These are phyloP conservation scores for Helianthus tuberosus DNA, from an alignment of 129 eudicot species.

Conservation along the genomic window DNA sequence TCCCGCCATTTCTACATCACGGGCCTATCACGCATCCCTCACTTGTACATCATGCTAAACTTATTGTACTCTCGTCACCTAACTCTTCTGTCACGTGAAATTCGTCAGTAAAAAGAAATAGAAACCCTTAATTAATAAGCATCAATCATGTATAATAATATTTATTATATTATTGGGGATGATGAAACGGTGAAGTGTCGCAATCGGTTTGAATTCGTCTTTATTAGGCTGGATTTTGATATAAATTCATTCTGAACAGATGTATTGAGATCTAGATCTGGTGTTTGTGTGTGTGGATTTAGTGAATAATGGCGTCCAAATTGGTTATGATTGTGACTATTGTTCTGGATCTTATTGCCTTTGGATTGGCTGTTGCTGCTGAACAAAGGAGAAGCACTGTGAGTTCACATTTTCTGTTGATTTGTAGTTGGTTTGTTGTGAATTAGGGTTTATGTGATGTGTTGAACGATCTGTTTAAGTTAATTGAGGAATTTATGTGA, in stretches of 20 bases:
- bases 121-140: slow-evolving; percentile 28
- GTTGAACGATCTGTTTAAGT: too few species aligned
- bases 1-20: slow-evolving; percentile 11
- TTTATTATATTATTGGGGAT: neutral
- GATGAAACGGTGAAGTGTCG: slow-evolving; percentile 32
- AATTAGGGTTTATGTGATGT: neutral
- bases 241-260: slow-evolving; percentile 8
- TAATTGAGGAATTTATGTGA: too few species aligned
- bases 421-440: neutral
- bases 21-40: neutral
- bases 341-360: slow-evolving; percentile 62
- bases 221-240: slow-evolving; percentile 14
- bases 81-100: slow-evolving; percentile 20
- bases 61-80: slow-evolving; percentile 28
- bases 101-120: slow-evolving; percentile 7
- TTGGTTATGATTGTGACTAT: slow-evolving; percentile 43
- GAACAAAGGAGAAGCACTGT: slow-evolving; percentile 80
- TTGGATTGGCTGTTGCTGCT: slow-evolving; percentile 82
- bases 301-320: slow-evolving; percentile 62
- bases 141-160: neutral
- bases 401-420: slow-evolving; percentile 12
- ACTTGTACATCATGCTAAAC: slow-evolving; percentile 20
- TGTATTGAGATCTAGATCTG: slow-evolving; percentile 36
- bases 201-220: slow-evolving; percentile 19
- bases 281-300: neutral